These are phyloP conservation scores for Leptodermis oblonga DNA, from an alignment of 257 asterid genomes.

Conservation along the genomic window DNA sequence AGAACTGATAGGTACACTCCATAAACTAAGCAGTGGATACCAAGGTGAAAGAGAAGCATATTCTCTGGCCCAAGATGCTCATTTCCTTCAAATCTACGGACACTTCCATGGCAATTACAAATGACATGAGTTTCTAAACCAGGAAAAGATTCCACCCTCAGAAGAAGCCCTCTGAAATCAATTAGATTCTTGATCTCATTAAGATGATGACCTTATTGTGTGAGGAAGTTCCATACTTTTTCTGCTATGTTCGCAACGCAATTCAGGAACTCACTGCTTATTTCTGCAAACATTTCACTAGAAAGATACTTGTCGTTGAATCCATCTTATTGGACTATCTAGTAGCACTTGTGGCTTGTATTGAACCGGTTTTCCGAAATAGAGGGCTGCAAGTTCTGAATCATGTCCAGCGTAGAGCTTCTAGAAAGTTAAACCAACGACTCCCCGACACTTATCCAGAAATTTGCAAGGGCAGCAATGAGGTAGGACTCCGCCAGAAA, in stretches of 20 bases:
- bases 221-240: conserved; percentile 48
- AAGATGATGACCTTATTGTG: conserved; percentile 35
- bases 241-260: conserved; percentile 35
- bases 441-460: conserved; percentile 62
- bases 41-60: conserved; percentile 30
- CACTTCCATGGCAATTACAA: neutral
- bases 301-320: neutral
- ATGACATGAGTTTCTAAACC: conserved; percentile 6
- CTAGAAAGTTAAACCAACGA: conserved; percentile 38
- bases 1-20: conserved; percentile 45
- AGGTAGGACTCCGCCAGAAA: conserved; percentile 47
- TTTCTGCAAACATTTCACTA: conserved; percentile 24
- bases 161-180: conserved; percentile 38
- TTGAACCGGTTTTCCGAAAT: conserved; percentile 14
- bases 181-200: conserved; percentile 37
- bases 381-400: neutral
- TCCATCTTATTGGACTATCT: conserved; percentile 12
- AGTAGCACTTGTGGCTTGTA: conserved; percentile 21
- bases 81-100: conserved; percentile 11
- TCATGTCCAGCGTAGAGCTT: conserved; percentile 27
- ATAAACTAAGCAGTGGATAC: conserved; percentile 47
- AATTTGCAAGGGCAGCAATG: conserved; percentile 35
- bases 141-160: conserved; percentile 9
- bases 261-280: conserved; percentile 20
- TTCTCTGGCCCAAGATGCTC: conserved; percentile 16